Evolutionary conservation across 2,329 filamentous ascomycete genomes (phyloP).

Genomic region (Fusarium transvaalense): DNA sequence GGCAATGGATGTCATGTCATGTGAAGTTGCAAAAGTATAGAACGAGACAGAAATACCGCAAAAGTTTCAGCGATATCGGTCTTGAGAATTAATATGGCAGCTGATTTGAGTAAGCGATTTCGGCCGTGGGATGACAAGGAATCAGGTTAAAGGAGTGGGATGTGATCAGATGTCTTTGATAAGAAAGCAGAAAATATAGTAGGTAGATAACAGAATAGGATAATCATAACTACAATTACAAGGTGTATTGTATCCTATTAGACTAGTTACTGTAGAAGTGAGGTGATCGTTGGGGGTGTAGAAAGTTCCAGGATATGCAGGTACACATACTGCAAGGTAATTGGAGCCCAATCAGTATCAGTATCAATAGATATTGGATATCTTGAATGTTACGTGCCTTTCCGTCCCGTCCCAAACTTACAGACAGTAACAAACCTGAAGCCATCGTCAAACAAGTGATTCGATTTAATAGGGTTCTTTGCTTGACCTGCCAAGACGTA

Average conservation of each 20-base stretch:
- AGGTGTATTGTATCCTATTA: too few species aligned
- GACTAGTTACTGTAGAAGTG: background rate
- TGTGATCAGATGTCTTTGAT: constrained; percentile 23
- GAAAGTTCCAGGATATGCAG: constrained; percentile 28
- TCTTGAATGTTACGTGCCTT: background rate
- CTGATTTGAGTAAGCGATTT: background rate
- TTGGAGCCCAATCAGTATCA: background rate
- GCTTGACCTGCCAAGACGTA: constrained; percentile 28
- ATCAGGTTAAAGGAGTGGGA: constrained; percentile 33
- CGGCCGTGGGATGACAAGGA: constrained; percentile 13
- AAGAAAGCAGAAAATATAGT: background rate
- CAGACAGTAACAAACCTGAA: constrained; percentile 14
- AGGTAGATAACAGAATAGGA: constrained; percentile 10
- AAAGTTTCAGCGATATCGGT: constrained; percentile 15
- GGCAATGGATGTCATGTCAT: constrained; percentile 15
- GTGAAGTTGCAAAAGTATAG: constrained; percentile 9
- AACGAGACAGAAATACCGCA: background rate
- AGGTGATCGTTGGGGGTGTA: background rate
- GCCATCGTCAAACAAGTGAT: constrained; percentile 33
- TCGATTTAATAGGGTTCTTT: constrained; percentile 22
- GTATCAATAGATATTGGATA: too few species aligned
- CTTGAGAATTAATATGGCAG: background rate
- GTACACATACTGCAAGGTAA: constrained; percentile 21
- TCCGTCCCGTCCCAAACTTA: background rate
- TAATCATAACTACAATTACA: background rate